Base-by-base conservation (phyloP, 768 basidiomycete species). In the Mrakia gelida region DNA sequence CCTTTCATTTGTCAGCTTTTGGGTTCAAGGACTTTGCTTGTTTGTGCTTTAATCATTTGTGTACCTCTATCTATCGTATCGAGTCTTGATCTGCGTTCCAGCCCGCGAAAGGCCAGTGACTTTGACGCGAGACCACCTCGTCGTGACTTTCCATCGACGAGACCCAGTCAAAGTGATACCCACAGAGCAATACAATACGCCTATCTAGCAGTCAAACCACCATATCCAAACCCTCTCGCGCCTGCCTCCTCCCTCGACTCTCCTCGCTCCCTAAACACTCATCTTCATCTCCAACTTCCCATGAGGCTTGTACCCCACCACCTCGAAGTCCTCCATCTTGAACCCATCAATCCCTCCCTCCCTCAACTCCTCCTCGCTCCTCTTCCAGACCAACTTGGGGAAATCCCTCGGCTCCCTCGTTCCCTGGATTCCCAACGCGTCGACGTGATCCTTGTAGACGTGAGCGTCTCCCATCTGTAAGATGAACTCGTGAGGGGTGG, bases 381-480 rank as follows among this genome's bases (percentile, higher is more conserved):
- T 86, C 63, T 86, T 89, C 88, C 91, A 96, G 54, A 86, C 84
- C 45, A 99, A 84, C 79, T 87, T 94, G 0, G 96, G 96, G 85
- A 98, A 98, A 34, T 89, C 85, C 73, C 88, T 88, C 38, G 96
- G 96, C 79, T 89, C 87, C 13, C 97, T 86, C 82, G 88, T 86
- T 54, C 98, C 87, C 84, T 98, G 96, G 63, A 88, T 87, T 82
- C 91, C 85, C 59, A 99, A 88, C n/a, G 95, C 91, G 11, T 91
- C 90, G 43, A 97, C 88, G 81, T 98, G 97, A 82, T 98, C 94
- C 70, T 88, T 87, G 85, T 99, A 98, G 23, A 98, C 93, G 81
- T 99, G 97, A 1, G 97, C 95, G 82, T 99, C 97, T 2, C 97
- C 97, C 81, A 98, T 92, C 84, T 97, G 95, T 80, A 98, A 92